phyloP scores from a whole-genome alignment of 768 basidiomycete genomes.

The Lanmaoa rubissima region DNA sequence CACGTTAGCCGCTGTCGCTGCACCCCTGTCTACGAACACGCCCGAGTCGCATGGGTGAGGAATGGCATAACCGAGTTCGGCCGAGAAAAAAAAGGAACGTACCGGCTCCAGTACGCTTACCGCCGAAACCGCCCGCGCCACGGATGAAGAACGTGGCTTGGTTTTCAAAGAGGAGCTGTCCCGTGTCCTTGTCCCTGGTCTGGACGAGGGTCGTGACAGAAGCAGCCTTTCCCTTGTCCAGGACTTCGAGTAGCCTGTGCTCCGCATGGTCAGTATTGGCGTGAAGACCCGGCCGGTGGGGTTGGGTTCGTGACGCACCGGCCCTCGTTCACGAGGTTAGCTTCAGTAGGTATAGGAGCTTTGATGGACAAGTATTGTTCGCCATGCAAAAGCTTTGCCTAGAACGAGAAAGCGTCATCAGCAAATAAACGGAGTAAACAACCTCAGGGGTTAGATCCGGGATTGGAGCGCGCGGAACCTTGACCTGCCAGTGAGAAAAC shows the following conservation, averaged over 20 bases:
- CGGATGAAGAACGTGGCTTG: constrained; percentile 91
- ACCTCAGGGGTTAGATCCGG: neutral
- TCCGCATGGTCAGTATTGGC: constrained; percentile 5
- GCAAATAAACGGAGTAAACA: neutral
- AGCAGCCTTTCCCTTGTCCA: constrained; percentile 93
- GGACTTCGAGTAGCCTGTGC: constrained; percentile 67
- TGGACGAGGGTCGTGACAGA: constrained; percentile 77
- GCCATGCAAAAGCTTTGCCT: constrained; percentile 97
- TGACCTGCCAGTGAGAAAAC: constrained; percentile 22
- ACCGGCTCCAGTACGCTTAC: constrained; percentile 83
- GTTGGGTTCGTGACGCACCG: constrained; percentile 43
- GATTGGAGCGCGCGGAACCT: neutral
- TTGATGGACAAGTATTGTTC: constrained; percentile 94
- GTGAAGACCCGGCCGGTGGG: neutral
- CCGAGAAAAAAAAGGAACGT: constrained; percentile 22
- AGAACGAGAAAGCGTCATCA: neutral
- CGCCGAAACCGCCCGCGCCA: constrained; percentile 94
- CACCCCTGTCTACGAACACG: constrained; percentile 69
- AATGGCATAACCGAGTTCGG: neutral
- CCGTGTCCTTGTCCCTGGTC: constrained; percentile 77
- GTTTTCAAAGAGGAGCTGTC: constrained; percentile 86
- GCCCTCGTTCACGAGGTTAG: constrained; percentile 70
- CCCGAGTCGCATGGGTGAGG: neutral
- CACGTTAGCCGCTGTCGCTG: constrained; percentile 78
- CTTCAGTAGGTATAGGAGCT: constrained; percentile 81